phyloP scores from a whole-genome alignment of 371 early-diverging fungal genomes.

The Conidiobolus incongruus region DNA sequence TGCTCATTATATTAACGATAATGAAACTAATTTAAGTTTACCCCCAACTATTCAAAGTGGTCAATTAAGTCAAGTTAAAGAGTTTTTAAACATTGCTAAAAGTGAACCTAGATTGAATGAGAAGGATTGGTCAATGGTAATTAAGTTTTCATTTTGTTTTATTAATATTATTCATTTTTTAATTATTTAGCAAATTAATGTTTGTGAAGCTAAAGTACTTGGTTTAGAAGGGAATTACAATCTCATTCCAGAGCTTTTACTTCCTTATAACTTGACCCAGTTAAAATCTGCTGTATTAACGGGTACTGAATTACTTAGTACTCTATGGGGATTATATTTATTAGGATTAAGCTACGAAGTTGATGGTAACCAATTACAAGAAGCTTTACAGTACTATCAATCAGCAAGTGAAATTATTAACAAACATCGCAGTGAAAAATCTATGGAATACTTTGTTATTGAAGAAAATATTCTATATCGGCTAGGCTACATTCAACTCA shows the following conservation, averaged over 20 bases:
- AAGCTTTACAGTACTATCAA: not conserved
- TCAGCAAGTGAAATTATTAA: not conserved
- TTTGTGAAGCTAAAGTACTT: constrained; percentile 1
- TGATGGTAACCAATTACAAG: not conserved
- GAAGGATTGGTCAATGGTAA: no score
- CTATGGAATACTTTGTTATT: no score
- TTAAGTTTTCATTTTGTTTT: no score
- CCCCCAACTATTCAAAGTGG: not conserved
- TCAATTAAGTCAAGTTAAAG: not conserved
- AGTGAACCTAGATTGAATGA: no score
- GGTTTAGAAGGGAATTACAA: not conserved
- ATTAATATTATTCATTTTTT: no score
- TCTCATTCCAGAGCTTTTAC: constrained; percentile 10
- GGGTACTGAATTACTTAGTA: not conserved
- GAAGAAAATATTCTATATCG: no score
- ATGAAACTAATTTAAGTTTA: not conserved
- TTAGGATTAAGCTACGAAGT: not conserved
- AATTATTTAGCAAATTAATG: not conserved
- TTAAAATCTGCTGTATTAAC: constrained; percentile 12
- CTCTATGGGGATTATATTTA: not conserved
- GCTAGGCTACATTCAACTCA: no score
- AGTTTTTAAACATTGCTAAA: no score
- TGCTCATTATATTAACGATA: no score
- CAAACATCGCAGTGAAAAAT: no score
- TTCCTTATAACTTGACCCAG: constrained; percentile 16